A percentile compares a stretch with the other conserved stretches of the same genome.
phyloP scores from a whole-genome alignment of 495 filamentous ascomycete species.

The Tricharina praecox region DNA sequence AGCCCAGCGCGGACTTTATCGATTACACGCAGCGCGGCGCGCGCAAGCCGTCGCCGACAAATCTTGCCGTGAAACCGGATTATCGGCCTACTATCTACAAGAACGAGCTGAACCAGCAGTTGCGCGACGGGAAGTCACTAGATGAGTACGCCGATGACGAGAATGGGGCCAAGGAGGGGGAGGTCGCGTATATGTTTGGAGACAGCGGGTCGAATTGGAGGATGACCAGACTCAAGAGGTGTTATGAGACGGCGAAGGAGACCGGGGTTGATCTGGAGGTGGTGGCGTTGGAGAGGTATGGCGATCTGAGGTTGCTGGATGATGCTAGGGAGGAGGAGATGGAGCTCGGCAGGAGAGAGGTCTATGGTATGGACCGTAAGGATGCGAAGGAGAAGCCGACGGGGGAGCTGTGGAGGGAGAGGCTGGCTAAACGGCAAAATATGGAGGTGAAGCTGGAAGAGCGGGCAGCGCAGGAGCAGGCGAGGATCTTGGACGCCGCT shows the following conservation, averaged over 20 bases:
- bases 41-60: constrained; percentile 35
- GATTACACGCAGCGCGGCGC: constrained; percentile 63
- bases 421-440: constrained; percentile 32
- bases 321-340: constrained; percentile 86
- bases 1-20: constrained; percentile 60
- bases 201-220: constrained; percentile 83
- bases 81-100: constrained; percentile 63
- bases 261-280: constrained; percentile 55
- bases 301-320: constrained; percentile 69
- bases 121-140: constrained; percentile 41
- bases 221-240: constrained; percentile 80
- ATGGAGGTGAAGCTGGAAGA: constrained; percentile 26
- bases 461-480: constrained; percentile 26
- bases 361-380: constrained; percentile 65
- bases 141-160: constrained; percentile 35
- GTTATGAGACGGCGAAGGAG: constrained; percentile 67
- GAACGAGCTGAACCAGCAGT: constrained; percentile 60
- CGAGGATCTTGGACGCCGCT: not conserved
- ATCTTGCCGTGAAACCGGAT: constrained; percentile 41
- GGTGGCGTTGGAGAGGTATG: constrained; percentile 65
- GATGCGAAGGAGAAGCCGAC: constrained; percentile 75
- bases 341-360: constrained; percentile 70
- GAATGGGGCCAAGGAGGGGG: constrained; percentile 37
- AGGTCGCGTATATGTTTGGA: constrained; percentile 72
- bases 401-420: constrained; percentile 69